Evolutionary conservation across 2,329 filamentous ascomycete genomes (phyloP).

Genomic region (Zymoseptoria ardabiliae): DNA sequence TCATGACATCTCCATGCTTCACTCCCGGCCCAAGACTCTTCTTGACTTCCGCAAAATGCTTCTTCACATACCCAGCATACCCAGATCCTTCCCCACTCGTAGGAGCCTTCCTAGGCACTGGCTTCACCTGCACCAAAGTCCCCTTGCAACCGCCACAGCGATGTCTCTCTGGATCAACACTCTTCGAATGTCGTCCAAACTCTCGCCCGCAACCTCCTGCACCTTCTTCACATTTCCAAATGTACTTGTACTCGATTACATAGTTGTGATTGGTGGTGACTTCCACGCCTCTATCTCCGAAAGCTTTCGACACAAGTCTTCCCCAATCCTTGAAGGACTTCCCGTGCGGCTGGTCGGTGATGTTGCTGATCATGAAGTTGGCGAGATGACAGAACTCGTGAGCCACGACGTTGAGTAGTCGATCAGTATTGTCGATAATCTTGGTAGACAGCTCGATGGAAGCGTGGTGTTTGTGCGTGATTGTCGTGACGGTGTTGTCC

Average conservation of each 20-base stretch:
- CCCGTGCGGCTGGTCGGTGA: constrained; percentile 73
- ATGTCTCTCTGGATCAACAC: constrained; percentile 65
- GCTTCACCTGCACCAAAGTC: constrained; percentile 67
- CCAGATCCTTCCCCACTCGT: constrained; percentile 26
- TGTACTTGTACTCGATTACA: constrained; percentile 83
- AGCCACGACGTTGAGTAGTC: constrained; percentile 82
- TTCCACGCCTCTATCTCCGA: constrained; percentile 56
- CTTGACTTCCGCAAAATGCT: constrained; percentile 57
- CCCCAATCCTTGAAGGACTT: constrained; percentile 76
- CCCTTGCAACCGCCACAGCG: constrained; percentile 70
- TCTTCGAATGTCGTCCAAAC: constrained; percentile 79
- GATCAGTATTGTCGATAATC: constrained; percentile 69
- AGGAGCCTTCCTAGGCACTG: constrained; percentile 51
- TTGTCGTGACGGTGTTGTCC: constrained; percentile 8
- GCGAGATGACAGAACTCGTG: constrained; percentile 95
- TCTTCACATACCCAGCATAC: constrained; percentile 57
- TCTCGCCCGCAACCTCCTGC: constrained; percentile 53
- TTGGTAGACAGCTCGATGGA: constrained; percentile 84
- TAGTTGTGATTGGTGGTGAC: constrained; percentile 90
- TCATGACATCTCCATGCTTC: constrained; percentile 63
- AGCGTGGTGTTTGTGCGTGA: constrained; percentile 46
- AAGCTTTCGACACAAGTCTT: constrained; percentile 48
- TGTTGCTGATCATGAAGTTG: constrained; percentile 77
- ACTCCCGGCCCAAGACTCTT: constrained; percentile 47
- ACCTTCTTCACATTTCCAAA: constrained; percentile 62